phyloP scores from a whole-genome alignment of 257 asterid genomes.

The Petrea volubilis region DNA sequence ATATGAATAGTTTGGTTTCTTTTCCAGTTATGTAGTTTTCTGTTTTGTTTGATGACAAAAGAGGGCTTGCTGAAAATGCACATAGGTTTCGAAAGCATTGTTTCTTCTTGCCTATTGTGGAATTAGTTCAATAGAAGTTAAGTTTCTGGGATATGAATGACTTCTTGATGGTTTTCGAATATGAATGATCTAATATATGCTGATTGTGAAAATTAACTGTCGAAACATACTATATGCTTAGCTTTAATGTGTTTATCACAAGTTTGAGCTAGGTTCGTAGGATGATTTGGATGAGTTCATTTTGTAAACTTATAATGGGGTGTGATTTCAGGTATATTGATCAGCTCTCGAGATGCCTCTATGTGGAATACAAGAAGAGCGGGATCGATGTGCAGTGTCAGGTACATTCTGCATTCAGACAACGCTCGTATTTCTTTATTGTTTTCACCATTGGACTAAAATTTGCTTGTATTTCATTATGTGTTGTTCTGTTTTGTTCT shows the following conservation, averaged over 20 bases:
- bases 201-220: not conserved
- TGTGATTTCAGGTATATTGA: slow-evolving; percentile 69
- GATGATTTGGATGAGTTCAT: not conserved
- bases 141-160: not conserved
- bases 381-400: slow-evolving; percentile 99
- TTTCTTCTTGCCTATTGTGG: too few relatives aligned
- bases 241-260: not conserved
- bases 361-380: slow-evolving; percentile 91
- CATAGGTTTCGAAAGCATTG: not conserved
- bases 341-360: slow-evolving; percentile 90
- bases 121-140: not conserved
- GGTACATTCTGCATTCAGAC: slow-evolving; percentile 39
- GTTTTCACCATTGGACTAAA: not conserved
- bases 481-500: too few relatives aligned
- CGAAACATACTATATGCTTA: not conserved
- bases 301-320: not conserved
- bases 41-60: not conserved
- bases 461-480: not conserved
- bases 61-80: not conserved
- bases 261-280: not conserved
- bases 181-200: not conserved
- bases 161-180: not conserved
- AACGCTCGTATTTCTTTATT: not conserved
- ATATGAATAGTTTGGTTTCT: not conserved
- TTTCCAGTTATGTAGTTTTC: not conserved